Conservation (phyloP, 2,329 filamentous ascomycete species). For the Elsinoe necatrix region DNA sequence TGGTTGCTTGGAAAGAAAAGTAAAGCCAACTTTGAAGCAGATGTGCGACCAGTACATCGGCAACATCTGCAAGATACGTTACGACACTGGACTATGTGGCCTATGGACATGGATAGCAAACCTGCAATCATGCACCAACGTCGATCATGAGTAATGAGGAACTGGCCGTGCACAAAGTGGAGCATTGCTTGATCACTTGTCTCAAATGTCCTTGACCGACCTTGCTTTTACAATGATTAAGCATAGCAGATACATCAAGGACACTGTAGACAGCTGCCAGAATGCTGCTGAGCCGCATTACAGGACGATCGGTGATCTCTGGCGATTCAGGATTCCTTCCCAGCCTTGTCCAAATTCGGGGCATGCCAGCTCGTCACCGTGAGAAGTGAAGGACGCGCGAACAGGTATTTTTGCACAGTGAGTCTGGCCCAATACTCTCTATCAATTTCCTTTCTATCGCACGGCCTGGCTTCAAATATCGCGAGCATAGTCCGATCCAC, state of each 20-base stretch:
- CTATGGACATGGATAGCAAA: neutral
- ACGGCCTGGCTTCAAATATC: no score
- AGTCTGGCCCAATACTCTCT: neutral
- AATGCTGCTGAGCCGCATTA: no score
- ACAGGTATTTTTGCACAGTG: neutral
- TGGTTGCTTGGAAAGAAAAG: neutral
- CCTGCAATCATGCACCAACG: neutral
- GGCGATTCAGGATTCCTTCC: neutral
- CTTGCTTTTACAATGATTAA: neutral
- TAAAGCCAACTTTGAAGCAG: no score
- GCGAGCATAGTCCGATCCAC: neutral
- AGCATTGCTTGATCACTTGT: neutral
- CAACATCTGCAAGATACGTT: neutral
- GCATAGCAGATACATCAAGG: no score
- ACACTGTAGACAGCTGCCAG: no score
- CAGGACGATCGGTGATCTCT: neutral
- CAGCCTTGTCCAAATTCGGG: neutral
- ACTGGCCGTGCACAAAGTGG: slow-evolving; percentile 3
- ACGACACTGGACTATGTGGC: neutral
- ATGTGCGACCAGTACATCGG: neutral
- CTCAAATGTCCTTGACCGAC: neutral
- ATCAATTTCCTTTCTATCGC: neutral
- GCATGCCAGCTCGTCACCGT: slow-evolving; percentile 12
- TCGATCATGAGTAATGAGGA: slow-evolving; percentile 7
- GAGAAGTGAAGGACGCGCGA: slow-evolving; percentile 8